phyloP scores from a whole-genome alignment of 192 early-diverging fungal genomes.

The Gigaspora rosea region DNA sequence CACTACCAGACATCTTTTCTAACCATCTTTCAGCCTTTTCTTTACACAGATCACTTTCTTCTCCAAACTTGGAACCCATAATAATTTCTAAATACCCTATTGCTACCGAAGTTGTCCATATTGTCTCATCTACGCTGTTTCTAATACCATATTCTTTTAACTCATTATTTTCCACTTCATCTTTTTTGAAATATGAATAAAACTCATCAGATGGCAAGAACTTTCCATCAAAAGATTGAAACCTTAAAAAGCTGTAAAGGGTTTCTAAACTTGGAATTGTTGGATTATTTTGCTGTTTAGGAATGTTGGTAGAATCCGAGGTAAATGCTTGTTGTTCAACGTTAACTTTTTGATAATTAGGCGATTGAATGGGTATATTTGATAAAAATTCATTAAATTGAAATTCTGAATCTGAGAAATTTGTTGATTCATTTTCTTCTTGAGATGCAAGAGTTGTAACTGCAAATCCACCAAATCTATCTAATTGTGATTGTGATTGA shows the following conservation, averaged over 20 bases:
- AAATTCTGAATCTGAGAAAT: too few relatives aligned
- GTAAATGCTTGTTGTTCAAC: too few relatives aligned
- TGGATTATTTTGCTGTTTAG: too few relatives aligned
- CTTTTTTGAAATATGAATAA: slow-evolving; percentile 12
- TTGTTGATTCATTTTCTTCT: too few relatives aligned
- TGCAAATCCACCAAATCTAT: too few relatives aligned
- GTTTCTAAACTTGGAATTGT: neutral
- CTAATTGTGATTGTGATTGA: too few relatives aligned
- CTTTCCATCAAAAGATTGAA: slow-evolving; percentile 32
- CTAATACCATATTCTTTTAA: neutral
- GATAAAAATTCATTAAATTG: too few relatives aligned
- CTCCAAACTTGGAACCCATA: neutral
- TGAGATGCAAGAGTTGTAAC: too few relatives aligned
- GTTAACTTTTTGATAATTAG: too few relatives aligned
- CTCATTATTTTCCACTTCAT: neutral
- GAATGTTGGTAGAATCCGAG: too few relatives aligned
- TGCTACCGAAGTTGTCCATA: neutral
- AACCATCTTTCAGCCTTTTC: slow-evolving; percentile 27
- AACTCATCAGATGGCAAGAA: neutral
- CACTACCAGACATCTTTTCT: neutral
- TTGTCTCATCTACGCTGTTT: neutral
- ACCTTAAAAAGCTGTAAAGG: slow-evolving; percentile 3
- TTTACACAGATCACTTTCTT: slow-evolving; percentile 21
- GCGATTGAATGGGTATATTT: too few relatives aligned
- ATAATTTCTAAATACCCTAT: slow-evolving; percentile 17